Evolutionary conservation across 2,329 filamentous ascomycete species (phyloP).

Genomic region (Botrytis cinerea): DNA sequence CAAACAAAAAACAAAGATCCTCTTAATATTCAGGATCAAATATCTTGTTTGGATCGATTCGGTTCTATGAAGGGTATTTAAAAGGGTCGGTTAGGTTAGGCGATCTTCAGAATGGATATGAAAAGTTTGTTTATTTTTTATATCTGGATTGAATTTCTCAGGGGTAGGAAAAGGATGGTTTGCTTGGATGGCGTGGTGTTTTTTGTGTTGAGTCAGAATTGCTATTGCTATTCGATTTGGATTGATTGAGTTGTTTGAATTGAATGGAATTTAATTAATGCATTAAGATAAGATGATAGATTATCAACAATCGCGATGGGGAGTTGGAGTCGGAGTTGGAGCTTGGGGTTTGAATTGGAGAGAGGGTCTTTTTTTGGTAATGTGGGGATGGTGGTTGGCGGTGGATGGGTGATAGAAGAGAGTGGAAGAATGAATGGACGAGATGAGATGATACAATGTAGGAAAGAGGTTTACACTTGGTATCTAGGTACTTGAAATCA

Average conservation of each 20-base stretch:
- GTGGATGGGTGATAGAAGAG: background rate
- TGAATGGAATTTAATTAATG: background rate
- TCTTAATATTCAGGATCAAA: background rate
- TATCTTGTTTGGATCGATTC: background rate
- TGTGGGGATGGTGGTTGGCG: background rate
- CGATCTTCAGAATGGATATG: background rate
- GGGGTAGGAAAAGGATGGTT: background rate
- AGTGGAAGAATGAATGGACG: background rate
- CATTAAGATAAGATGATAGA: background rate
- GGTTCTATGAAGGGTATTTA: background rate
- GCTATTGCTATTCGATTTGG: background rate
- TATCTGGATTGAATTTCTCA: background rate
- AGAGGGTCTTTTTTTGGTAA: background rate
- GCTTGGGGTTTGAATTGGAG: background rate
- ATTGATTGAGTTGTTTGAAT: background rate
- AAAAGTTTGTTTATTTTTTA: background rate
- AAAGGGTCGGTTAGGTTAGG: background rate
- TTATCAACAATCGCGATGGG: background rate
- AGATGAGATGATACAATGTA: background rate
- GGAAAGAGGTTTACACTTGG: background rate
- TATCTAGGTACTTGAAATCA: background rate
- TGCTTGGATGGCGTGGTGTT: background rate
- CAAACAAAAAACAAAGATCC: conserved; percentile 12
- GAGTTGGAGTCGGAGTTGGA: background rate
- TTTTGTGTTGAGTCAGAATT: background rate